These are phyloP conservation scores for Calonectria fujianensis DNA, from an alignment of 2,329 filamentous ascomycete species.

Conservation along the genomic window DNA sequence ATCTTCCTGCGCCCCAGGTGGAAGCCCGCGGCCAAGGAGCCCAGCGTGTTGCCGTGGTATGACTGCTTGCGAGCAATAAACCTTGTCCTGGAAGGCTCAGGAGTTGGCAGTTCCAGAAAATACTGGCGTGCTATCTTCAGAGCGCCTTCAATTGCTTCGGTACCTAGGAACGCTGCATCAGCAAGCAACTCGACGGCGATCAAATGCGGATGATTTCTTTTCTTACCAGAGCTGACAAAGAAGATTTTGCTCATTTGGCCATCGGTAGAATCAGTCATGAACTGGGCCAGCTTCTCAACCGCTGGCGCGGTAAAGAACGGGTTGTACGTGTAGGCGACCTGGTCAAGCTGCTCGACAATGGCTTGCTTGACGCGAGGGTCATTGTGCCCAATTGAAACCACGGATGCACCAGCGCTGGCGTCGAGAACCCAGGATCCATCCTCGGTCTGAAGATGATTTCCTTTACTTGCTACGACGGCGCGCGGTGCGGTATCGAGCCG, in stretches of 20 bases:
- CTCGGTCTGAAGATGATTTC: conserved; percentile 15
- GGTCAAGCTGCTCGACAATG: conserved; percentile 49
- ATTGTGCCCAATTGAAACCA: conserved; percentile 47
- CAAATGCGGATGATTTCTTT: neutral
- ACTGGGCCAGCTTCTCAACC: conserved; percentile 47
- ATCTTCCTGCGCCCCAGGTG: conserved; percentile 51
- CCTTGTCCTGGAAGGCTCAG: conserved; percentile 36
- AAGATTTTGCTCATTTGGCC: conserved; percentile 60
- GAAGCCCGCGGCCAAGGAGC: conserved; percentile 33
- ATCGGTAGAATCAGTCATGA: conserved; percentile 57
- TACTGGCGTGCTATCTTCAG: conserved; percentile 50
- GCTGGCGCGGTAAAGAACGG: conserved; percentile 49
- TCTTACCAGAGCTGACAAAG: conserved; percentile 60
- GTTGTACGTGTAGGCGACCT: conserved; percentile 46
- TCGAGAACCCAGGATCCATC: conserved; percentile 31
- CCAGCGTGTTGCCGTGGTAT: conserved; percentile 48
- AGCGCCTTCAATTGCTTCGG: conserved; percentile 49
- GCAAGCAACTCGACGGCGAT: neutral
- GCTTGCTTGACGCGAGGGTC: conserved; percentile 46
- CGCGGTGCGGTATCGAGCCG: conserved; percentile 18
- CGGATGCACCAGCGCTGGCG: conserved; percentile 43
- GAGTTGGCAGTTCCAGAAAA: conserved; percentile 44
- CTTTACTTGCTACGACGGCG: conserved; percentile 7
- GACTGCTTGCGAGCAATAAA: conserved; percentile 49
- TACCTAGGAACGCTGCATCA: conserved; percentile 31